Evolutionary conservation across 805 yeast genomes (phyloP).

Genomic region (Wickerhamiella brachini): DNA sequence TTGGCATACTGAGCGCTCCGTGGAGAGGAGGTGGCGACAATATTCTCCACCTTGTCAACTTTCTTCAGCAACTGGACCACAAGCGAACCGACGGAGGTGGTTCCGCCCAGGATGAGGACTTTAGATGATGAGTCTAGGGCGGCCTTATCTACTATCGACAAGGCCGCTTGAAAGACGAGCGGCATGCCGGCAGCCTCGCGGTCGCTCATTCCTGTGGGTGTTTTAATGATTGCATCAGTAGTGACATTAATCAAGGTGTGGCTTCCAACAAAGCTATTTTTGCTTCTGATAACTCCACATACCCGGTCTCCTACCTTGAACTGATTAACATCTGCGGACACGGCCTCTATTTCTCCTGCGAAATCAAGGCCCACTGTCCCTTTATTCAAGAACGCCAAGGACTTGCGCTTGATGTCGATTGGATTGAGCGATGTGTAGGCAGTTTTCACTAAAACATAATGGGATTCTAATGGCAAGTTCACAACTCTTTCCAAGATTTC

Average conservation of each 20-base stretch:
- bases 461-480: conserved; percentile 34
- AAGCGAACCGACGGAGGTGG: conserved; percentile 51
- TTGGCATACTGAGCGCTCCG: conserved; percentile 33
- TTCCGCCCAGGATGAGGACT: conserved; percentile 58
- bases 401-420: conserved; percentile 34
- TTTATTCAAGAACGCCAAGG: conserved; percentile 27
- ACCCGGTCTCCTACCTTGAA: conserved; percentile 49
- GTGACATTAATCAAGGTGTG: conserved; percentile 41
- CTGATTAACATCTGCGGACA: conserved; percentile 34
- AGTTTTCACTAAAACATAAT: conserved; percentile 42
- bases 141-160: conserved; percentile 26
- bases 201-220: conserved; percentile 34
- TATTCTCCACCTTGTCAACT: conserved; percentile 31
- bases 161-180: conserved; percentile 52
- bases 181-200: conserved; percentile 57
- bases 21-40: conserved; percentile 45
- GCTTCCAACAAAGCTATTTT: conserved; percentile 32
- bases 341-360: conserved; percentile 42
- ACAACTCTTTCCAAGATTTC: conserved; percentile 15
- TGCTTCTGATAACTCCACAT: conserved; percentile 31
- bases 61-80: conserved; percentile 44
- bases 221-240: conserved; percentile 35
- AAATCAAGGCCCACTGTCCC: conserved; percentile 47
- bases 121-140: conserved; percentile 30
- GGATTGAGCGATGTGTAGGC: conserved; percentile 48